phyloP scores from a whole-genome alignment of 2,329 filamentous ascomycete species.

The Dactylonectria estremocensis region DNA sequence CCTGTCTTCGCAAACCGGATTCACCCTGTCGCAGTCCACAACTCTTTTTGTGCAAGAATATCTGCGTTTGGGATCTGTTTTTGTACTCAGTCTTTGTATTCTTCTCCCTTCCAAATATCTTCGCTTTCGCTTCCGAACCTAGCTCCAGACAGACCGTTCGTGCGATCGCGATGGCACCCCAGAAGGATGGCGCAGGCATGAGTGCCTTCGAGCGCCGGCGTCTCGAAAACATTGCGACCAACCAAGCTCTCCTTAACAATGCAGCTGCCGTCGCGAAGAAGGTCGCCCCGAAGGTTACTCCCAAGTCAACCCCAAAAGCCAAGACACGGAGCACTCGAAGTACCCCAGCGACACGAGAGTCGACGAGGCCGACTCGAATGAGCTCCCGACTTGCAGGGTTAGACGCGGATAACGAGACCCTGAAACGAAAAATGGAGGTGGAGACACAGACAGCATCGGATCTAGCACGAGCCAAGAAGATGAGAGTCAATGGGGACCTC shows the following conservation, averaged over 20 bases:
- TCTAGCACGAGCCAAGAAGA: slow-evolving; percentile 70
- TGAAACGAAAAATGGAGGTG: slow-evolving; percentile 67
- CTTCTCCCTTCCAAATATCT: neutral
- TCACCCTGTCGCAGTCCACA: neutral
- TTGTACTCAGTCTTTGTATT: neutral
- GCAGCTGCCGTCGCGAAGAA: slow-evolving; percentile 80
- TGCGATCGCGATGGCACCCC: slow-evolving; percentile 60
- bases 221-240: slow-evolving; percentile 88
- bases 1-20: neutral
- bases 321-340: slow-evolving; percentile 49
- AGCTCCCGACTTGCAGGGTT: slow-evolving; percentile 73
- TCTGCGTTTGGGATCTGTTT: neutral
- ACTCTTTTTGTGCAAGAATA: neutral
- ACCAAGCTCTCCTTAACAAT: slow-evolving; percentile 85
- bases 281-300: slow-evolving; percentile 72
- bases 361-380: slow-evolving; percentile 66
- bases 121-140: neutral
- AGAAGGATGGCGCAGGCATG: slow-evolving; percentile 64
- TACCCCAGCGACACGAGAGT: slow-evolving; percentile 64
- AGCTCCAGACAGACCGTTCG: neutral
- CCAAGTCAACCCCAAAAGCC: slow-evolving; percentile 58
- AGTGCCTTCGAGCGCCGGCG: slow-evolving; percentile 91
- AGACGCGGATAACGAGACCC: slow-evolving; percentile 61
- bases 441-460: slow-evolving; percentile 61
- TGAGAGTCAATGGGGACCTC: slow-evolving; percentile 70